Base-by-base conservation (phyloP, 2,329 filamentous ascomycete genomes). In the Chalaropsis ovoidea region DNA sequence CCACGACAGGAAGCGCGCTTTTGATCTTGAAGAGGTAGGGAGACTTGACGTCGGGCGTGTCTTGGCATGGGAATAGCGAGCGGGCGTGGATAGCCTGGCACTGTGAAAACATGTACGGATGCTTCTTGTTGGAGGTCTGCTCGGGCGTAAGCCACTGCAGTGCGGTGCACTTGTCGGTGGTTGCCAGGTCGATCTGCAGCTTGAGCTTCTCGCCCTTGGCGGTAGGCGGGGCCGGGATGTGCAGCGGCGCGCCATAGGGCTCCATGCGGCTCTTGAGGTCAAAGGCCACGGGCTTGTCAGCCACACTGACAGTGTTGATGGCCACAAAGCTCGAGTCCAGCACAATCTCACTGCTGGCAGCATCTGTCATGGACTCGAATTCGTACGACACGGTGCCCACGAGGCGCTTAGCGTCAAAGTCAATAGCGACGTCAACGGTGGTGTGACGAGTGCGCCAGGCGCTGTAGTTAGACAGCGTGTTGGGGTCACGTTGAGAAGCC, bases 71-170 rank as follows among this genome's bases (percentile, higher is more conserved):
- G 75, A 97, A 95, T 68, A 97, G 83, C 61, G 91, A 95, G 68
- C 94, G 86, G 54, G 90, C 90, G 72, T 97, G 92, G 72, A 96
- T 97, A 64, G 93, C 92, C 79, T 99, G 93, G 75, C 92, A 96
- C 78, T 97, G 94, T 56, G 90, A 95, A 79, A 97, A 97, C 86
- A 97, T 93, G 76, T 96, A 97, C 0, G 93, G 93, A 70, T 95
- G 88, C 76, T 91, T 94, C 79, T 91, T 92, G 82, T 95, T 96
- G 67, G 89, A 90, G 0, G 94, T 97, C 78, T 97, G 94, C 41
- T 87, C 88, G 1, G 91, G 90, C 0, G 89, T 92, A 75, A 99
- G 82, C 93, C 94, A 99, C 76, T 97, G 93, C 68, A 99, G 80
- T 10, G 93, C 93, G 11, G 92, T 95, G 76, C 93, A 96, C 71